phyloP scores from a whole-genome alignment of 1,139 yeast genomes.

The Hansenula lynferdii region DNA sequence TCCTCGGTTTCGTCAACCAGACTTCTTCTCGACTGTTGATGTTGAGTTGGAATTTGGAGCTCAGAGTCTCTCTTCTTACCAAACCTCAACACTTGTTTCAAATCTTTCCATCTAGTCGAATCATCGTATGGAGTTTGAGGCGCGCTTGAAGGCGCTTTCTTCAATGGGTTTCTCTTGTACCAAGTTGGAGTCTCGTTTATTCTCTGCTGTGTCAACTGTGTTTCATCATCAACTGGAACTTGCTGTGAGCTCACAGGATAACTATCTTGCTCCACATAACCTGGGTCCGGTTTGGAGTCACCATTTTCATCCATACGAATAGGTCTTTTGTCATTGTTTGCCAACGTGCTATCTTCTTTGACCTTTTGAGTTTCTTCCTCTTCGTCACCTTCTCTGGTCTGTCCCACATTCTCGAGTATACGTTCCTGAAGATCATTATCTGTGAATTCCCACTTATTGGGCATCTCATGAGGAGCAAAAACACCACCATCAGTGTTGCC shows the following conservation, averaged over 20 bases:
- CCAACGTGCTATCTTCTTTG: neutral
- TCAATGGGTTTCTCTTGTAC: conserved; percentile 11
- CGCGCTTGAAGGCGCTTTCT: neutral
- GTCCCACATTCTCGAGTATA: neutral
- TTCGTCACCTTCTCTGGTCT: neutral
- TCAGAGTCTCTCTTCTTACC: conserved; percentile 11
- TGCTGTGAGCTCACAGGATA: neutral
- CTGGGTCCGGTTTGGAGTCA: neutral
- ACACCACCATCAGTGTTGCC: neutral
- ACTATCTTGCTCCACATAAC: neutral
- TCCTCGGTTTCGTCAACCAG: conserved; percentile 15
- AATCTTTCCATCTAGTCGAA: conserved; percentile 20
- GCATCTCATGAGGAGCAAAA: neutral
- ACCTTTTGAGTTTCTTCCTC: neutral
- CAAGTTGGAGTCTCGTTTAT: conserved; percentile 23
- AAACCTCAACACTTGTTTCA: conserved; percentile 22
- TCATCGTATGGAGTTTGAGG: conserved; percentile 5
- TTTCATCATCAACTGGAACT: too few species aligned
- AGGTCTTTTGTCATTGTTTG: conserved; percentile 3
- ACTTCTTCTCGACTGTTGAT: conserved; percentile 4
- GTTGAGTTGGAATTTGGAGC: neutral
- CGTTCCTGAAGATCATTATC: neutral
- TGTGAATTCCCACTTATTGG: neutral
- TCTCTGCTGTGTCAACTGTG: too few species aligned
- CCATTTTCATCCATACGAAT: neutral